Evolutionary conservation across 2,329 filamentous ascomycete species (phyloP).

Genomic region (Aspergillus neoniger): DNA sequence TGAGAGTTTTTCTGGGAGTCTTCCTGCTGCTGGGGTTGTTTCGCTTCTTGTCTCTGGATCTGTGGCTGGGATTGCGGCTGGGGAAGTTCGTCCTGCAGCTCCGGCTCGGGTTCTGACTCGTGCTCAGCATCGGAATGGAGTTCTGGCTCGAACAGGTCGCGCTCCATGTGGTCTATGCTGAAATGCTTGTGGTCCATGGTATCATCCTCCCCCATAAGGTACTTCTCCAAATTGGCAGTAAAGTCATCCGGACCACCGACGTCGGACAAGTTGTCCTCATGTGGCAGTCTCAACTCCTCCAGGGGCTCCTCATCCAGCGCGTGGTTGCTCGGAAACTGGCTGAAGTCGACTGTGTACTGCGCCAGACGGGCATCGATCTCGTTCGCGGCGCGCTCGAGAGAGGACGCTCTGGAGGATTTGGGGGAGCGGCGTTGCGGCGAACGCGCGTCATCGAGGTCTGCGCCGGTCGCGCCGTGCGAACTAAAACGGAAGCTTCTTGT

Average conservation of each 20-base stretch:
- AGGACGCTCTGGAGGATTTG: conserved; percentile 21
- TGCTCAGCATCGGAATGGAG: conserved; percentile 13
- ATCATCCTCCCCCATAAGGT: conserved; percentile 36
- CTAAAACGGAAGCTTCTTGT: conserved; percentile 25
- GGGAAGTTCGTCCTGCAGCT: conserved; percentile 12
- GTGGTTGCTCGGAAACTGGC: conserved; percentile 36
- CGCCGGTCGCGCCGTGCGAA: neutral
- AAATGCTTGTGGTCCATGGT: conserved; percentile 18
- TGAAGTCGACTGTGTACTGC: conserved; percentile 44
- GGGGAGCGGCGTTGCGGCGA: conserved; percentile 16
- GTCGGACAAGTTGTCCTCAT: conserved; percentile 38
- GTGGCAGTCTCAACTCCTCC: conserved; percentile 26
- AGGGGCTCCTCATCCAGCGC: conserved; percentile 27
- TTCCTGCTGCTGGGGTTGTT: conserved; percentile 11
- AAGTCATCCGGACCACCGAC: conserved; percentile 47
- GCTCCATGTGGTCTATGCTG: neutral
- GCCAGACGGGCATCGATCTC: conserved; percentile 44
- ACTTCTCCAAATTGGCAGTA: conserved; percentile 45
- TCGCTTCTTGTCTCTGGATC: neutral
- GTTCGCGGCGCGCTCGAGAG: conserved; percentile 30
- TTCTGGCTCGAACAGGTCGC: conserved; percentile 4
- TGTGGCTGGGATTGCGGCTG: conserved; percentile 5
- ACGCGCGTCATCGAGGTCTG: conserved; percentile 14
- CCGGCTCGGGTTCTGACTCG: conserved; percentile 11
- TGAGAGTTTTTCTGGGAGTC: conserved; percentile 23